Base-by-base conservation (phyloP, 192 early-diverging fungal species). In the Backusella parvicylindrica region DNA sequence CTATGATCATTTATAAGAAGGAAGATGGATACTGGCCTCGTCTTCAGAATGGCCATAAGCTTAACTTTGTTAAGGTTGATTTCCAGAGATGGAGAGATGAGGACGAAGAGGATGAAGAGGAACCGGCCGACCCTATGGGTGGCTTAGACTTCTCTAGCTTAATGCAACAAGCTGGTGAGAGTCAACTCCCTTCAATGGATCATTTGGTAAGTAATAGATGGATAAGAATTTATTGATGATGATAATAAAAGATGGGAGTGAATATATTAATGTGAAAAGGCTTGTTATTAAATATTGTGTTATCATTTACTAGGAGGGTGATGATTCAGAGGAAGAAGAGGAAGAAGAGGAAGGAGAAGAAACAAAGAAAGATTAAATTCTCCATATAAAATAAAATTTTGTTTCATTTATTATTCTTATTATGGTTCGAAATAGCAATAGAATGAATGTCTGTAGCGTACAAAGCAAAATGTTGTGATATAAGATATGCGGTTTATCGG, bases 51-150 rank as follows among this genome's bases (percentile, higher is more conserved):
- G 88, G 84, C 16, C 79, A 75, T 31, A 94, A 91, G 83, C 79
- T 84, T 68, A 86, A 89, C 80, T 98, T 88, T 71, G 74, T 98
- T 69, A 96, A 96, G 87, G 96, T 94, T 9, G 96, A 98, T 79
- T 98, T 98, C 82, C 76, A 86, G 60, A 90, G 82, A 78, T 98
- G 95, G 94, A 92, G 89, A 84, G 96, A 97, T 81, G 95, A 95
- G 77, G 95, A 97, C 78, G 96, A 98, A 21, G 92, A 94, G n/a
- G 96, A 95, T 28, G 92, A 94, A 16, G 92, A 87, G 64, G 84
- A 83, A 28, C 49, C 33, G 23, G 82, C 60, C 12, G 77, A 80
- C n/a, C 68, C 75, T 23, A 79, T 87, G 65, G 84, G 78, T 26
- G 78, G 78, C 15, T 74, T 79, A 64, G 92, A 91, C 79, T 89